Base-by-base conservation (phyloP, 1,284 basidiomycete species). In the Ganoderma sinense region DNA sequence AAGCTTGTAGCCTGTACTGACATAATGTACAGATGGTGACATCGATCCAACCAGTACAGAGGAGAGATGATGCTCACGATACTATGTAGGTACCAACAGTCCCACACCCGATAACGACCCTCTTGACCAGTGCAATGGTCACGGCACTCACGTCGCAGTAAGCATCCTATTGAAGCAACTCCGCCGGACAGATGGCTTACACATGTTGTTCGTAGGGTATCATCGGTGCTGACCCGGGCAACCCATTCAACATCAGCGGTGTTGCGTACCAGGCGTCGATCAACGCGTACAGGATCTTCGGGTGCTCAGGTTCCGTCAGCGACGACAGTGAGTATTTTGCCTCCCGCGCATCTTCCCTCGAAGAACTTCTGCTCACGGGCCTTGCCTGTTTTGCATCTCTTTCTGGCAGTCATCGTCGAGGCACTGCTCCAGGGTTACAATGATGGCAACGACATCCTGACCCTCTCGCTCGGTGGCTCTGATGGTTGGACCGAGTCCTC, bases 111-210 rank as follows among this genome's bases (percentile, higher is more conserved):
- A 86, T 67, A 58, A 78, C 5, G 83, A 86, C 72, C 83, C 83
- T 41, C 71, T 88, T 18, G 86, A 87, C 70, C 81, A 83, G 73
- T 88, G 88, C 77, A 83, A 80, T 74, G 87, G 87, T 4, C 89
- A 91, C 74, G 89, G 90, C 18, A 90, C 91, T 1, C 87, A 91
- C 76, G 87, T 91, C 40, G 86, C 86, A 61, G 86, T 86, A 75
- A 72, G 83, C 71, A 48, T 29, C 10, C 0, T 16, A 5, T 45
- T 23, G n/a, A 13, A 13, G 14, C 2, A n/a, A 41, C 64, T 40
- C 41, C n/a, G 58, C 18, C 33, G 43, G 14, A 23, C n/a, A 26
- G 31, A 14, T 4, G 20, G 11, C 43, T 16, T n/a, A 43, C 13
- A 18, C 23, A 7, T 58, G 18, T 43, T 29, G 43, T n/a, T 33